Evolutionary conservation across 1,139 yeast species (phyloP), one percentile per base, ranked within the genome.

Genomic region (Saccharomycopsis crataegensis): DNA sequence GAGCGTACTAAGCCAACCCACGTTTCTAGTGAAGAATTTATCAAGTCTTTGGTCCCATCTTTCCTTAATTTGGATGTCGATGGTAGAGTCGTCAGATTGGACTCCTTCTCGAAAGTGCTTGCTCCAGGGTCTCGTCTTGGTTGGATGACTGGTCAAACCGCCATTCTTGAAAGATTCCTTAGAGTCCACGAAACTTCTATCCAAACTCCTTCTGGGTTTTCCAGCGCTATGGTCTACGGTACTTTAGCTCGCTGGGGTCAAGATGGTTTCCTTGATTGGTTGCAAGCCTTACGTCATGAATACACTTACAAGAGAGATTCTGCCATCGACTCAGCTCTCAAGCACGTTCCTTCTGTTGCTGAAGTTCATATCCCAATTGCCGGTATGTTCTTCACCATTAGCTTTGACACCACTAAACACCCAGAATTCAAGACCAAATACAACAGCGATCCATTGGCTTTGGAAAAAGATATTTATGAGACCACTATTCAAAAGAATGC

Each of bases 61-160:
- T 88, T 82, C 69, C 65, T 85, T 53, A 76, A 84, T 6, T 62
- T 87, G 60, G 97, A 90, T 67, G 73, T 72, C 1, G 83, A 84
- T 51, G 96, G 96, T 38, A 77, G 96, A 61, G 96, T 89, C 8
- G 66, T 89, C 48, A 76, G 96, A 63, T 75, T 86, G 59, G 97
- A 90, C 67, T 83, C 96, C 0, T 86, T 86, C 66, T 86, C 96
- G 53, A 90, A 90, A 69, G 77, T 85, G 33, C 78, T 86, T 64
- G 95, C 94, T 1, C 96, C 97, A 0, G 97, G 97, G 50, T 67
- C 83, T 58, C 79, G 96, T 67, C 68, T 88, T 52, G 94, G 96
- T 12, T 89, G 89, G 79, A 73, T 89, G 57, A 83, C 83, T 8
- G 93, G 82, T 9, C 93, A 86, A 69, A 75, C 77, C 42, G 69